A percentile compares a stretch with the other conserved stretches of the same genome.
Conservation (phyloP, 1,284 basidiomycete species). For the Apiotrichum veenhuisii region DNA sequence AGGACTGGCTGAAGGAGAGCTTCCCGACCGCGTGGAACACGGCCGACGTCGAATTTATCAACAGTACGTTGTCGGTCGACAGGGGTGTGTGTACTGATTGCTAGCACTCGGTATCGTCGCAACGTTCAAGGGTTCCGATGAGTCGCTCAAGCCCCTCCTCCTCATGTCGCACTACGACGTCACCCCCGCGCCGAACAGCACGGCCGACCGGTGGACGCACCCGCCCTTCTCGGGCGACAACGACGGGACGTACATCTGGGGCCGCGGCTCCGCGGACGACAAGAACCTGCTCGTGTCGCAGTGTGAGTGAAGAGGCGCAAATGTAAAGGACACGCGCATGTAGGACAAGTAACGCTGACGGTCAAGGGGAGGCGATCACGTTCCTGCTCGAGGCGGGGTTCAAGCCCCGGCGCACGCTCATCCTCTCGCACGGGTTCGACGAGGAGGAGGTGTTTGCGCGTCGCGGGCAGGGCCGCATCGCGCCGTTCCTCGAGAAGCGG, state of each 20-base stretch:
- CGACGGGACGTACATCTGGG: slow-evolving; percentile 46
- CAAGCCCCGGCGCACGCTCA: slow-evolving; percentile 43
- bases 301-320: slow-evolving; percentile 42
- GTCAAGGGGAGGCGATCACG: slow-evolving; percentile 45
- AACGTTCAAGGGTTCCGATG: slow-evolving; percentile 51
- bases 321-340: no score
- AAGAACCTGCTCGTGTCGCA: slow-evolving; percentile 50
- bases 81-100: background rate
- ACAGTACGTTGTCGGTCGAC: no score
- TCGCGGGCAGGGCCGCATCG: slow-evolving; percentile 46
- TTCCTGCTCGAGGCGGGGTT: slow-evolving; percentile 41
- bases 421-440: slow-evolving; percentile 46
- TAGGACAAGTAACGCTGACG: no score
- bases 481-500: slow-evolving; percentile 42
- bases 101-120: slow-evolving; percentile 51
- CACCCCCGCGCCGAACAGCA: slow-evolving; percentile 43
- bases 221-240: slow-evolving; percentile 45
- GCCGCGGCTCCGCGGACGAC: slow-evolving; percentile 46
- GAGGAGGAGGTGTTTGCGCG: slow-evolving; percentile 48
- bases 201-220: slow-evolving; percentile 46
- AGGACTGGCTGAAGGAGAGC: slow-evolving; percentile 38
- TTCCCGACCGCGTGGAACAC: slow-evolving; percentile 37
- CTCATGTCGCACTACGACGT: slow-evolving; percentile 38
- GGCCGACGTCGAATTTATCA: slow-evolving; percentile 49
- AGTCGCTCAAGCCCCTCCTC: slow-evolving; percentile 51